Evolutionary conservation across 2,329 filamentous ascomycete genomes (phyloP).

Genomic region (Nemania abortiva): DNA sequence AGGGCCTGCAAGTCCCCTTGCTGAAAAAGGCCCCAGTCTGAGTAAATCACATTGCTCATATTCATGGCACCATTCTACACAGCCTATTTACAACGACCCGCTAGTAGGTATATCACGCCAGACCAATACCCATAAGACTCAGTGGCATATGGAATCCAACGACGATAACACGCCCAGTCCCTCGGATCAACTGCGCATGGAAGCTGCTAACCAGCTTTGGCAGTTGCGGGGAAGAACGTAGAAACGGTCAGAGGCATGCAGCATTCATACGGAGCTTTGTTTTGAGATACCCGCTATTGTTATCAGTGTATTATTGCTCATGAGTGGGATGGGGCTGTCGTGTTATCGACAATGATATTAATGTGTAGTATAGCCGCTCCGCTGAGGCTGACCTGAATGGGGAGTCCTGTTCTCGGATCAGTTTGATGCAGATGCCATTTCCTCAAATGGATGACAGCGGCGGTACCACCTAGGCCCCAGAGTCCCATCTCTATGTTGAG

Average conservation of each 20-base stretch:
- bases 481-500: not conserved
- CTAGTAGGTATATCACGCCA: constrained; percentile 46
- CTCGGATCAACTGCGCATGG: constrained; percentile 49
- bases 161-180: constrained; percentile 50
- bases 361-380: not conserved
- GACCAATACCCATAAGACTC: constrained; percentile 32
- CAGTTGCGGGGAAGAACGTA: constrained; percentile 28
- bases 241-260: not conserved
- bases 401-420: not conserved
- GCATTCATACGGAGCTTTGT: constrained; percentile 18
- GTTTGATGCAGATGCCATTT: not conserved
- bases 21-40: constrained; percentile 38
- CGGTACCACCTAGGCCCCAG: not conserved
- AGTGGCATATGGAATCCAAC: constrained; percentile 23
- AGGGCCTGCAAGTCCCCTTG: constrained; percentile 48
- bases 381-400: not conserved
- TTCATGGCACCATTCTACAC: constrained; percentile 43
- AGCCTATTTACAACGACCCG: constrained; percentile 49
- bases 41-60: constrained; percentile 37
- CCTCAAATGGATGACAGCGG: too few relatives aligned
- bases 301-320: constrained; percentile 1
- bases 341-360: not conserved
- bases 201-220: constrained; percentile 45
- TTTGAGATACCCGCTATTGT: constrained; percentile 27
- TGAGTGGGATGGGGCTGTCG: not conserved